These are phyloP conservation scores for Alopecurus myosuroides DNA, from an alignment of 176 grass and related monocot genomes.

Conservation along the genomic window DNA sequence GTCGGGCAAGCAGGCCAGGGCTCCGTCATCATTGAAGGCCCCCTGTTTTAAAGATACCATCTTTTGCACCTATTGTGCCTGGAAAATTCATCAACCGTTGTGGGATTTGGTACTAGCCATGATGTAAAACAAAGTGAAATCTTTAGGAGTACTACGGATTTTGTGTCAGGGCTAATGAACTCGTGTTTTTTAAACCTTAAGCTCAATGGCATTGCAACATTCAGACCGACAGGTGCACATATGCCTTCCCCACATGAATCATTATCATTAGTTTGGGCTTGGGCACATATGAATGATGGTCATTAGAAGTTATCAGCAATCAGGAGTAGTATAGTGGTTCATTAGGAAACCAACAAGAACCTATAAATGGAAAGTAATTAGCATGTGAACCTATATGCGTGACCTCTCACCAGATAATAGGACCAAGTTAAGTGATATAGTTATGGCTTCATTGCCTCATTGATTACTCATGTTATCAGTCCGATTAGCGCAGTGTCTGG, in stretches of 20 bases:
- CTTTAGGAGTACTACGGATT: too few species aligned
- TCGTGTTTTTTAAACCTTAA: too few species aligned
- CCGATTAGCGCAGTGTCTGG: neutral
- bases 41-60: too few species aligned
- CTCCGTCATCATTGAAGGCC: too few species aligned
- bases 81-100: too few species aligned
- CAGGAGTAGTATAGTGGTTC: neutral
- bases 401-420: slow-evolving; percentile 13
- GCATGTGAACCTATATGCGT: neutral
- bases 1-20: too few species aligned
- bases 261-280: neutral
- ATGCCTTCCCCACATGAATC: too few species aligned
- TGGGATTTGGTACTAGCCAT: too few species aligned
- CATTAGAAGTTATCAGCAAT: neutral
- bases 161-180: too few species aligned
- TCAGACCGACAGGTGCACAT: neutral
- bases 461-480: neutral
- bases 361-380: neutral
- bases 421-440: neutral
- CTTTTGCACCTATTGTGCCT: too few species aligned
- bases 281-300: neutral
- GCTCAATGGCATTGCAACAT: neutral
- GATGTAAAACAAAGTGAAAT: too few species aligned
- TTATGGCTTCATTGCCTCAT: neutral
- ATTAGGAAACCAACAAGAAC: neutral